A percentile compares a stretch with the other conserved stretches of the same genome.
phyloP scores from a whole-genome alignment of 345 rosid genomes.

The Linum trigynum region DNA sequence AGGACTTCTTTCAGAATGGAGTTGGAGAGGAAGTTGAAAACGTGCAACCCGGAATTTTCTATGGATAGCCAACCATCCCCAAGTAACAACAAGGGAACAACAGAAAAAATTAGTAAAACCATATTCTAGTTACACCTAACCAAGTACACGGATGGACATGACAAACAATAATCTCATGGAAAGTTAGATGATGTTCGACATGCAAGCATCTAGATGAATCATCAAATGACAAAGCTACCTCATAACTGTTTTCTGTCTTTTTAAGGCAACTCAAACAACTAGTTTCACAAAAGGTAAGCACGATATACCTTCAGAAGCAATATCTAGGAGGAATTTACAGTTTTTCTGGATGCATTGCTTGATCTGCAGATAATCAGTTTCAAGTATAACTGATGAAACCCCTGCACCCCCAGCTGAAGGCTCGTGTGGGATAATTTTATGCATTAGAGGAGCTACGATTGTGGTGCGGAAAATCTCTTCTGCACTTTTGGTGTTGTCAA shows the following conservation, averaged over 20 bases:
- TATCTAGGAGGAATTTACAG: slow-evolving; percentile 77
- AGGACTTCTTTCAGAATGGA: slow-evolving; percentile 91
- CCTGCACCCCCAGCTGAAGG: slow-evolving; percentile 35
- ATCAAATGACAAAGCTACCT: background rate
- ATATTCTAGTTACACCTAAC: background rate
- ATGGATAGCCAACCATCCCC: background rate
- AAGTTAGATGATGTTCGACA: background rate
- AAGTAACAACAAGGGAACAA: slow-evolving; percentile 3
- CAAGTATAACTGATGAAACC: slow-evolving; percentile 62
- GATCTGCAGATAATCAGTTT: slow-evolving; percentile 63
- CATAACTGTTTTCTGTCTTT: background rate
- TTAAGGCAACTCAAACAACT: background rate
- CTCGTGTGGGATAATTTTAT: slow-evolving; percentile 55
- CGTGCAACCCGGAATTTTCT: slow-evolving; percentile 96
- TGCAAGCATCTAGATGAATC: background rate
- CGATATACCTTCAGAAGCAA: slow-evolving; percentile 66
- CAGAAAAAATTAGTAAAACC: background rate
- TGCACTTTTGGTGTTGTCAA: slow-evolving; percentile 64
- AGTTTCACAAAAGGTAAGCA: background rate
- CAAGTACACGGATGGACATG: background rate
- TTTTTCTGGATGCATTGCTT: slow-evolving; percentile 54
- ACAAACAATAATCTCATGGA: background rate
- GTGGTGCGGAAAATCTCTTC: slow-evolving; percentile 82
- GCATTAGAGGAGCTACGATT: slow-evolving; percentile 61
- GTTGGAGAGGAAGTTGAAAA: slow-evolving; percentile 90